Conservation (phyloP, 2,329 filamentous ascomycete species). For the Ascochyta pisi region DNA sequence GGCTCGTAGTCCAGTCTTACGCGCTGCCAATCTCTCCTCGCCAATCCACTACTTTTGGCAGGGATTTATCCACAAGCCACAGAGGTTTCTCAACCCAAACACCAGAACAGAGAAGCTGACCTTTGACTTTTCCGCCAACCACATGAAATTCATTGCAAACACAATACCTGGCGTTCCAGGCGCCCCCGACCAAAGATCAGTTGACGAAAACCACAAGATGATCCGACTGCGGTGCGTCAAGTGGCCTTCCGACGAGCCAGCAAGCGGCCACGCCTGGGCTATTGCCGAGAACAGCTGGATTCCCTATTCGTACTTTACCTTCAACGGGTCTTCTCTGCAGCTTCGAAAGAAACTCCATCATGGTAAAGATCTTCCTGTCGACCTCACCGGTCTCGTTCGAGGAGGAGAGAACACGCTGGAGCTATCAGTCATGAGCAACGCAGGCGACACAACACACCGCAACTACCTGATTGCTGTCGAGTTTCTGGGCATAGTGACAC, state of each 20-base stretch:
- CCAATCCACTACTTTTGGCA: slow-evolving; percentile 65
- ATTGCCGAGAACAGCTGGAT: slow-evolving; percentile 72
- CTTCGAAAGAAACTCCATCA: slow-evolving; percentile 74
- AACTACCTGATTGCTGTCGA: slow-evolving; percentile 75
- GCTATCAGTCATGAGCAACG: slow-evolving; percentile 48
- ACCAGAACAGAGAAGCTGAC: slow-evolving; percentile 52
- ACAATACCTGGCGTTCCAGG: slow-evolving; percentile 36
- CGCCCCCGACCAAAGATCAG: slow-evolving; percentile 39
- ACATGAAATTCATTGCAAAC: slow-evolving; percentile 48
- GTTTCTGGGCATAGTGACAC: slow-evolving; percentile 62
- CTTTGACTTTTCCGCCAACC: slow-evolving; percentile 56
- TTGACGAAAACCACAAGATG: slow-evolving; percentile 62
- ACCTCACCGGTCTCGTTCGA: slow-evolving; percentile 69
- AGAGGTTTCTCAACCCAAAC: slow-evolving; percentile 42
- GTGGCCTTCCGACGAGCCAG: slow-evolving; percentile 39
- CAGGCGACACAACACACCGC: slow-evolving; percentile 44
- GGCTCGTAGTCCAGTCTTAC: slow-evolving; percentile 60
- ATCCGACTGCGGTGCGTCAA: slow-evolving; percentile 74
- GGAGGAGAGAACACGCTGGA: slow-evolving; percentile 68
- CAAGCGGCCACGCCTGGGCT: slow-evolving; percentile 65
- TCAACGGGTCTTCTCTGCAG: slow-evolving; percentile 65
- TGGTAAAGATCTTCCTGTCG: slow-evolving; percentile 76
- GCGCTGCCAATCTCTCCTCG: slow-evolving; percentile 22
- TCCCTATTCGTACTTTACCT: slow-evolving; percentile 68
- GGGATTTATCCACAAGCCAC: slow-evolving; percentile 59